These are phyloP conservation scores for Cyclaneusma minus DNA, from an alignment of 2,329 filamentous ascomycete genomes.

Conservation along the genomic window DNA sequence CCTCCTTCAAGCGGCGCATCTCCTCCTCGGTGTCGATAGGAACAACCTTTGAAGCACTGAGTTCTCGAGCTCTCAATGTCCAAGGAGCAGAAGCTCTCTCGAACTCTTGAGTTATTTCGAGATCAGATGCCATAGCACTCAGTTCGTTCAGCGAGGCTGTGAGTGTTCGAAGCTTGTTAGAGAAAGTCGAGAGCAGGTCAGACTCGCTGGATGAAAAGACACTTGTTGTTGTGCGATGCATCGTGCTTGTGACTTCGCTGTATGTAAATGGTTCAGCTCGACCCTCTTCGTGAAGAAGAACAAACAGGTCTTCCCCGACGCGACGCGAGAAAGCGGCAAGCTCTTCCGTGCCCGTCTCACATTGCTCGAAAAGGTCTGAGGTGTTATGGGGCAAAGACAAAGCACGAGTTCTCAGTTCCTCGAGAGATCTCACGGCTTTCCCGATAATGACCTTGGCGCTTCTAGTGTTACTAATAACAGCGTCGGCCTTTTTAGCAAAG, in stretches of 20 bases:
- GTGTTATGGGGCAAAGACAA: constrained; percentile 58
- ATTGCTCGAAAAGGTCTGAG: constrained; percentile 51
- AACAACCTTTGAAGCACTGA: constrained; percentile 68
- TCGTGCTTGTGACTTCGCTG: constrained; percentile 46
- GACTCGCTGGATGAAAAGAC: constrained; percentile 42
- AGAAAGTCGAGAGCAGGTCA: constrained; percentile 55
- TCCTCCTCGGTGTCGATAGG: constrained; percentile 77
- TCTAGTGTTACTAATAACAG: constrained; percentile 58
- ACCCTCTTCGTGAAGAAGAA: constrained; percentile 55
- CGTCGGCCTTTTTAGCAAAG: constrained; percentile 56
- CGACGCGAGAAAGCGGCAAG: constrained; percentile 51
- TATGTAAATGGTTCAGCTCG: constrained; percentile 52
- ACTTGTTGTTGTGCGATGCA: constrained; percentile 37
- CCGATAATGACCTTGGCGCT: constrained; percentile 71
- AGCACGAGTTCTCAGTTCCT: constrained; percentile 62
- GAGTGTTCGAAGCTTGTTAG: constrained; percentile 49
- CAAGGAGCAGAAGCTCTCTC: constrained; percentile 65
- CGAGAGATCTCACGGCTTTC: constrained; percentile 61
- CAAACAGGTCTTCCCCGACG: constrained; percentile 49
- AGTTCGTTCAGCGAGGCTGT: constrained; percentile 54
- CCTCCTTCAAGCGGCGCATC: constrained; percentile 62
- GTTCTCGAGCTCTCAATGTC: constrained; percentile 65
- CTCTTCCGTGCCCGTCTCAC: constrained; percentile 46
- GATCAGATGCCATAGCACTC: constrained; percentile 50
- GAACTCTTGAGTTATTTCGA: constrained; percentile 64